Evolutionary conservation across 208 protist genomes (phyloP), one percentile per base, ranked within the genome.

Genomic region (Vickermania spadyakhi): DNA sequence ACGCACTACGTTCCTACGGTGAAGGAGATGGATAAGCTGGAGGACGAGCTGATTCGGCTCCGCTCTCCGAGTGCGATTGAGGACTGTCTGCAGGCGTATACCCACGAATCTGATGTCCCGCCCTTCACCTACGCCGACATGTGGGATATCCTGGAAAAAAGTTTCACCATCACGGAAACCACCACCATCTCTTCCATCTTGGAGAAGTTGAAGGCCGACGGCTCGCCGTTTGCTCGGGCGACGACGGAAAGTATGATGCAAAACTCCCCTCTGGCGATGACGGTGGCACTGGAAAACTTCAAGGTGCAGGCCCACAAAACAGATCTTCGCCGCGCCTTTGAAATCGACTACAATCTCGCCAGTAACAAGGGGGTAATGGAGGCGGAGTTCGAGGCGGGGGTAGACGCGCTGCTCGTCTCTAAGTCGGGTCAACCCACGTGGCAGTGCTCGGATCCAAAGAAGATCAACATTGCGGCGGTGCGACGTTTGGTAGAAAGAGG

Each of bases 371-470:
- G 51, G 7, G 11, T 23, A 27, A 5, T 55, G 51, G 51, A 7
- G 51, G 51, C 26, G 13, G 51, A 55, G 81, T 94, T 93, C 58
- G 59, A 45, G 56, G 85, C 89, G 62, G 87, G 90, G 52, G 85
- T 94, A n/a, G 58, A 81, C 23, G 84, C 85, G 21, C 36, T 91
- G 31, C 75, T 96, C 7, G 64, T 93, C 41, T 86, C 93, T 50
- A 94, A 94, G 63, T 75, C 78, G 50, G 84, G 90, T 42, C 68
- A 77, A 49, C 85, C 85, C 1, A 72, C 83, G 52, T 96, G 90
- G 90, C 66, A 69, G n/a, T 84, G 73, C n/a, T 18, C 31, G 22
- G 81, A 42, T 0, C 28, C 91, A 14, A 54, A 59, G 14, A 77
- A 91, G 42, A 78, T 93, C 2, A 78, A 60, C 13, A 1, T 41